Conservation (phyloP, 345 rosid genomes). For the Cardamine chenopodiifolia region DNA sequence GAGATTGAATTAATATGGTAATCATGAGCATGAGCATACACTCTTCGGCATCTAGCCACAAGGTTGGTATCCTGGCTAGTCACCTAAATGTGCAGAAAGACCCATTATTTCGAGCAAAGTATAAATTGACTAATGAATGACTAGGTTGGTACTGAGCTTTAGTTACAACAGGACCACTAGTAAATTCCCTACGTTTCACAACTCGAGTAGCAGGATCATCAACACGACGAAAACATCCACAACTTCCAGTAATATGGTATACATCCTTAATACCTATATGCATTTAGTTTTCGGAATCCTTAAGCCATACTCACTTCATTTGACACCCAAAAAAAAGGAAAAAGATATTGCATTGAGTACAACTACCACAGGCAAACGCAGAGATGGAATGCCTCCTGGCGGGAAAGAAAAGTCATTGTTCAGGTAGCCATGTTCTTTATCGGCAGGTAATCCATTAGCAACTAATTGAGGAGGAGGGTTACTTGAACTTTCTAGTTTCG, state of each 20-base stretch:
- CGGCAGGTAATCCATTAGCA: constrained; percentile 62
- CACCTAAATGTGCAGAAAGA: constrained; percentile 35
- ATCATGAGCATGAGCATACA: constrained; percentile 97
- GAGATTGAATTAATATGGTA: constrained; percentile 90
- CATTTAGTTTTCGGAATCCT: constrained; percentile 24
- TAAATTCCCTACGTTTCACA: constrained; percentile 15
- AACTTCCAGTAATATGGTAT: constrained; percentile 9
- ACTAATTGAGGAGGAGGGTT: constrained; percentile 44
- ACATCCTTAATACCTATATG: constrained; percentile 8
- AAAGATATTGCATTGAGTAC: constrained; percentile 45
- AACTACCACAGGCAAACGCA: constrained; percentile 92
- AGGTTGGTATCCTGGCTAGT: constrained; percentile 74
- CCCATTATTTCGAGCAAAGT: constrained; percentile 12
- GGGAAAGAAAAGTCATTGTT: constrained; percentile 62
- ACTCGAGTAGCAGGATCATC: neutral
- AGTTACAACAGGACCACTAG: constrained; percentile 1
- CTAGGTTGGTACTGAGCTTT: constrained; percentile 3
- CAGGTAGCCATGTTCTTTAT: constrained; percentile 39
- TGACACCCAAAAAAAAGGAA: neutral
- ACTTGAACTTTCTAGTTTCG: constrained; percentile 36
- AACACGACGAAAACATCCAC: constrained; percentile 6
- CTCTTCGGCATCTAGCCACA: constrained; percentile 93
- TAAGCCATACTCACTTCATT: constrained; percentile 21
- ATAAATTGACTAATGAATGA: neutral
- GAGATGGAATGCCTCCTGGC: constrained; percentile 65